Conservation (phyloP, 1,139 yeast species). For the Taphrina flavorubra region DNA sequence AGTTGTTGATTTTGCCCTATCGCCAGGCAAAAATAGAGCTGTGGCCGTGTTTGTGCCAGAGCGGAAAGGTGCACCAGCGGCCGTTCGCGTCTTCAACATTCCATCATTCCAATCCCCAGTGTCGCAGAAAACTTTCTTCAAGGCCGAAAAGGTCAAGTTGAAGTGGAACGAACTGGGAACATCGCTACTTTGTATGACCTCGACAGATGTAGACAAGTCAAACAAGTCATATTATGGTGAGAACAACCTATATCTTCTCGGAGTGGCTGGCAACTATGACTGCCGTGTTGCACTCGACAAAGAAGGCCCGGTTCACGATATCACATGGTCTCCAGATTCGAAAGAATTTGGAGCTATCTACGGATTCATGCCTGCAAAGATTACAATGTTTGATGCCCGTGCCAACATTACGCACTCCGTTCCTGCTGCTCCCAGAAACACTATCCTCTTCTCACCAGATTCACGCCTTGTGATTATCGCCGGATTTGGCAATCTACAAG, state of each 20-base stretch:
- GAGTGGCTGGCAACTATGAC: slow-evolving; percentile 90
- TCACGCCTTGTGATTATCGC: slow-evolving; percentile 90
- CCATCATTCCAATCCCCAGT: slow-evolving; percentile 76
- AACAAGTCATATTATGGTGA: slow-evolving; percentile 97
- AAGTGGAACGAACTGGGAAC: slow-evolving; percentile 96
- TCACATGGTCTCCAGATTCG: slow-evolving; percentile 96
- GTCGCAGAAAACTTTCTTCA: slow-evolving; percentile 86
- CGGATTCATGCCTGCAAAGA: slow-evolving; percentile 96
- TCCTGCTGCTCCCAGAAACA: slow-evolving; percentile 88
- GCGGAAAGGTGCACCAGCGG: slow-evolving; percentile 82
- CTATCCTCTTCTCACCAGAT: slow-evolving; percentile 90
- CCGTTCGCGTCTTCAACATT: slow-evolving; percentile 78
- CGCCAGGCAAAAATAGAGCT: slow-evolving; percentile 92
- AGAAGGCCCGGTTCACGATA: slow-evolving; percentile 97
- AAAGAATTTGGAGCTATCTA: slow-evolving; percentile 96
- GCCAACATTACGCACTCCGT: slow-evolving; percentile 85
- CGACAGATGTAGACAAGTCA: slow-evolving; percentile 93
- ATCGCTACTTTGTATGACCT: slow-evolving; percentile 87
- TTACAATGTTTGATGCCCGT: slow-evolving; percentile 91
- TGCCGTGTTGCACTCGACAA: slow-evolving; percentile 84
- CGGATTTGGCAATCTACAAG: slow-evolving; percentile 98
- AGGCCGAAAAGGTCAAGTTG: slow-evolving; percentile 90
- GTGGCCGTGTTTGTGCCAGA: slow-evolving; percentile 92
- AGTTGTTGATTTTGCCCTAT: slow-evolving; percentile 65
- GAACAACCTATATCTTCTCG: slow-evolving; percentile 85